phyloP scores from a whole-genome alignment of 345 rosid species.

The Brassica napus region Da-Ae NC_063436.1:23620501-23621000 shows the following conservation, averaged over 20 bases:
- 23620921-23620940: background rate
- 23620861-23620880: background rate
- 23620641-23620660: slow-evolving; percentile 27
- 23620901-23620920: background rate
- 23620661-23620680: slow-evolving; percentile 51
- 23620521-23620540: slow-evolving; percentile 63
- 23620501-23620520: slow-evolving; percentile 89
- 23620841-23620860: background rate
- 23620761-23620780: slow-evolving; percentile 53
- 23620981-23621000: background rate
- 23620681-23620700: slow-evolving; percentile 47
- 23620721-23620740: slow-evolving; percentile 68
- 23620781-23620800: slow-evolving; percentile 55
- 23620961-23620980: background rate
- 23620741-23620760: slow-evolving; percentile 72
- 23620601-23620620: slow-evolving; percentile 58
- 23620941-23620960: background rate
- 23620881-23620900: background rate
- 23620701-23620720: slow-evolving; percentile 70
- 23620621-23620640: slow-evolving; percentile 93
- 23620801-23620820: slow-evolving; percentile 26
- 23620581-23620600: slow-evolving; percentile 67
- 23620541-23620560: slow-evolving; percentile 89
- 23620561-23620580: slow-evolving; percentile 91
- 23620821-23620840: background rate